phyloP scores from a whole-genome alignment of 768 basidiomycete genomes.

The Phanerochaete carnosa region DNA sequence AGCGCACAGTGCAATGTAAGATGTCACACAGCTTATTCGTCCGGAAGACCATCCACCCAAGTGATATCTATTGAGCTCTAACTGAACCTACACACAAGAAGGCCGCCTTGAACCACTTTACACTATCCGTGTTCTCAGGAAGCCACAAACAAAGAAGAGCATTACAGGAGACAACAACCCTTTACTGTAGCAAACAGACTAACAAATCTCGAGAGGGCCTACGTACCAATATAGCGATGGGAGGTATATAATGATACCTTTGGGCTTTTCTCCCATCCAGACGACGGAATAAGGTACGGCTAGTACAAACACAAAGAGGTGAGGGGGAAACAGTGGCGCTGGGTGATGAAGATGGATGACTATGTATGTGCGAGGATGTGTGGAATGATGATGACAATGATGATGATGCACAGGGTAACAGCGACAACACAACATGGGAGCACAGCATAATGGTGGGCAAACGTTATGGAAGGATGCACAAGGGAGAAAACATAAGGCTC shows the following conservation, averaged over 20 bases:
- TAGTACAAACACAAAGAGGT: background rate
- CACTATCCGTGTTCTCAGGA: background rate
- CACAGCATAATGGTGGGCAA: background rate
- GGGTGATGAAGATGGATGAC: background rate
- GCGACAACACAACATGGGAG: background rate
- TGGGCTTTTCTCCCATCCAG: background rate
- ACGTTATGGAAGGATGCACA: background rate
- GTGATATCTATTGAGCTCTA: background rate
- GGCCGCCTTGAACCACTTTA: background rate
- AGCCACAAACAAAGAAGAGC: background rate
- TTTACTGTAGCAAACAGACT: background rate
- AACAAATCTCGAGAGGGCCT: background rate
- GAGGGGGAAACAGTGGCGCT: background rate
- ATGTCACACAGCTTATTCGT: too few species aligned
- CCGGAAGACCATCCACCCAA: too few species aligned
- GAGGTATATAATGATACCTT: background rate
- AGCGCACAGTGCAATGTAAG: too few species aligned
- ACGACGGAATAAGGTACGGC: background rate
- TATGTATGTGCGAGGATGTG: background rate
- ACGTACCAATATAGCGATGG: background rate
- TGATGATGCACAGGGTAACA: conserved; percentile 1
- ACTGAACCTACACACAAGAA: background rate
- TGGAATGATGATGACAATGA: background rate
- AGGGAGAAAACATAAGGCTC: background rate
- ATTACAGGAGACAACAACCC: background rate